phyloP scores from a whole-genome alignment of 164 flowering plant species.

The Berberis vulgaris region DNA sequence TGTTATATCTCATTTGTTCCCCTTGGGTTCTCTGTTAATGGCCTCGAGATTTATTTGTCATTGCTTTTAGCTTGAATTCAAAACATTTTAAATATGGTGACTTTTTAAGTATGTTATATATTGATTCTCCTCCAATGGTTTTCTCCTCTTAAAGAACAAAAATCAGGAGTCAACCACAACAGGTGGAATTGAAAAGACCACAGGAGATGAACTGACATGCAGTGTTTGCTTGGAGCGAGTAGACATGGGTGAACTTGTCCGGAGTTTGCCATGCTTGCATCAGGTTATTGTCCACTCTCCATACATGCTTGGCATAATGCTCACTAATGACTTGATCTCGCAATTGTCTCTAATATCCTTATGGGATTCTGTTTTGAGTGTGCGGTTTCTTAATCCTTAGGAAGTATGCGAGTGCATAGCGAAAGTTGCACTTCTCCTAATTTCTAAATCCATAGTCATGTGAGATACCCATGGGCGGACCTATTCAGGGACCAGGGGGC shows the following conservation, averaged over 20 bases:
- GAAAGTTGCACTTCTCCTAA: too few species aligned
- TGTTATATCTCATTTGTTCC: too few species aligned
- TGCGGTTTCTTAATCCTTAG: too few species aligned
- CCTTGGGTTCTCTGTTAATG: too few species aligned
- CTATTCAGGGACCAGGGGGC: too few species aligned
- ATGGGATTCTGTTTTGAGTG: not conserved
- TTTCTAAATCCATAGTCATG: too few species aligned
- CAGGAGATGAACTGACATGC: conserved; percentile 71
- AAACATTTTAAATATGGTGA: too few species aligned
- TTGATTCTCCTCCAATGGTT: not conserved
- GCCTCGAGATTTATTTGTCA: too few species aligned
- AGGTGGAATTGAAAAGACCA: conserved; percentile 25
- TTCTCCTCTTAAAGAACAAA: conserved; percentile 25
- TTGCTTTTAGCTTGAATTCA: too few species aligned
- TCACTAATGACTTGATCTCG: not conserved
- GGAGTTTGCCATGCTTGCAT: conserved; percentile 90
- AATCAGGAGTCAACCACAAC: conserved; percentile 39
- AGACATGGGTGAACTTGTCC: conserved; percentile 60
- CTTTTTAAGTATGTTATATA: not conserved
- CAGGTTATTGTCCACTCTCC: conserved; percentile 34
- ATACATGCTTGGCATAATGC: not conserved
- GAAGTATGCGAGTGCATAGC: too few species aligned
- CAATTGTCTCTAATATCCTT: not conserved
- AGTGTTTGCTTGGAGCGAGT: conserved; percentile 92
- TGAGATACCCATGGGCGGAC: too few species aligned